phyloP scores from a whole-genome alignment of 345 rosid species.

The Citrus cavaleriei region DNA sequence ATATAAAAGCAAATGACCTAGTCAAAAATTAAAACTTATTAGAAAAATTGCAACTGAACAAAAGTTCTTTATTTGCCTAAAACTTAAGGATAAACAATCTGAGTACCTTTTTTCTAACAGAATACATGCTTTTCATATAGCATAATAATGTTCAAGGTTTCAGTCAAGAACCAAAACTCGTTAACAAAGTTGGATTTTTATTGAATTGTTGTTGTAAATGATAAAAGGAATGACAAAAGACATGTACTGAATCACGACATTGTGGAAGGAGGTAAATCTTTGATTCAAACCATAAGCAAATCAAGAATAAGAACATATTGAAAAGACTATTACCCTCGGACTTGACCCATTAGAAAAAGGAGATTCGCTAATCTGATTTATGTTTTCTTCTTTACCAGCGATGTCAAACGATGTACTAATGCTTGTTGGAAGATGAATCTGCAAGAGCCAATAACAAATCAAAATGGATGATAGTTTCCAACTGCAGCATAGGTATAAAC shows the following conservation, averaged over 20 bases:
- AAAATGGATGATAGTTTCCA: constrained; percentile 6
- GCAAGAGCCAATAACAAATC: constrained; percentile 28
- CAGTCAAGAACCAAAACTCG: neutral
- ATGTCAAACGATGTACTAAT: constrained; percentile 46
- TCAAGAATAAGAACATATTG: neutral
- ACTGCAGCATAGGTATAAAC: neutral
- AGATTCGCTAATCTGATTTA: constrained; percentile 13
- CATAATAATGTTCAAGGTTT: neutral
- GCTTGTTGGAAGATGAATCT: constrained; percentile 67
- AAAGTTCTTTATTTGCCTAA: neutral
- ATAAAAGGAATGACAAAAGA: neutral
- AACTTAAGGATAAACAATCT: neutral
- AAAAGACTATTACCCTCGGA: constrained; percentile 42
- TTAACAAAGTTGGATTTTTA: neutral
- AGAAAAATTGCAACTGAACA: neutral
- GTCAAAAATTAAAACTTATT: neutral
- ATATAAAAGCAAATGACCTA: neutral
- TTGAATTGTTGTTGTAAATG: neutral
- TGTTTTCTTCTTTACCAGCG: constrained; percentile 24
- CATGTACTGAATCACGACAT: neutral
- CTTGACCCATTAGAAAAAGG: constrained; percentile 33
- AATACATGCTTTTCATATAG: neutral
- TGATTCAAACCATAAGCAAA: neutral
- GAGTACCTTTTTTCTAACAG: neutral
- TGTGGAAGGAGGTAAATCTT: neutral